Conservation (phyloP, 371 early-diverging fungal species). For the Conidiobolus incongruus region DNA sequence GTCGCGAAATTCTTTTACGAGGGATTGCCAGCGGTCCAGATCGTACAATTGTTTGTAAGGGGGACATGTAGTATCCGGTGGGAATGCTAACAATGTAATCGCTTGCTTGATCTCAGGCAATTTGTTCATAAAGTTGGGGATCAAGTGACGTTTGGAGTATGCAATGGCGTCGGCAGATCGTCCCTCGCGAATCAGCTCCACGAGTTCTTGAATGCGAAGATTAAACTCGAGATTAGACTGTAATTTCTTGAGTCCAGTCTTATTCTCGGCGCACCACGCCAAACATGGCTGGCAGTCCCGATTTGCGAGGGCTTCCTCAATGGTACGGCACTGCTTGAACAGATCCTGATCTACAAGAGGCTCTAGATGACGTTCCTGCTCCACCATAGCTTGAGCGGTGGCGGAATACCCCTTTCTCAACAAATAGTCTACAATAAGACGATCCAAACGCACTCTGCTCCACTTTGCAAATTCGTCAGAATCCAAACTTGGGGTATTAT, state of each 20-base stretch:
- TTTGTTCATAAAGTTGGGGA: slow-evolving; percentile 34
- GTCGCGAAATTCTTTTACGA: slow-evolving; percentile 52
- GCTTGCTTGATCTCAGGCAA: slow-evolving; percentile 50
- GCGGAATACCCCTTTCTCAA: slow-evolving; percentile 56
- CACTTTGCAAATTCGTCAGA: slow-evolving; percentile 19
- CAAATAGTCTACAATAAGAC: slow-evolving; percentile 82
- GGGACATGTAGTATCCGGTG: slow-evolving; percentile 39
- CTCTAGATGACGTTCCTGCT: too few relatives aligned
- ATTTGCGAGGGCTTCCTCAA: slow-evolving; percentile 47
- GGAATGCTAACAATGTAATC: slow-evolving; percentile 68
- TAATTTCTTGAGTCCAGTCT: slow-evolving; percentile 53
- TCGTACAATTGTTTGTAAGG: slow-evolving; percentile 59
- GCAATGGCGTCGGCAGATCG: slow-evolving; percentile 45
- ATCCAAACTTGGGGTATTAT: neutral
- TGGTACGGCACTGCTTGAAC: slow-evolving; percentile 50
- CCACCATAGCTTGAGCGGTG: slow-evolving; percentile 47
- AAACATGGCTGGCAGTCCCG: slow-evolving; percentile 67
- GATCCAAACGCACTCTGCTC: slow-evolving; percentile 57
- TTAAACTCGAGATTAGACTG: slow-evolving; percentile 87
- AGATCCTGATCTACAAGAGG: slow-evolving; percentile 73
- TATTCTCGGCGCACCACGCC: slow-evolving; percentile 84
- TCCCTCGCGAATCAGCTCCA: slow-evolving; percentile 49
- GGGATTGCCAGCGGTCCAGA: slow-evolving; percentile 45
- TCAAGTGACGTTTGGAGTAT: slow-evolving; percentile 64
- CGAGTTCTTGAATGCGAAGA: slow-evolving; percentile 75